A percentile compares a stretch with the other conserved stretches of the same genome.
Conservation (phyloP, 2,329 filamentous ascomycete genomes). For the Fusarium anguioides region DNA sequence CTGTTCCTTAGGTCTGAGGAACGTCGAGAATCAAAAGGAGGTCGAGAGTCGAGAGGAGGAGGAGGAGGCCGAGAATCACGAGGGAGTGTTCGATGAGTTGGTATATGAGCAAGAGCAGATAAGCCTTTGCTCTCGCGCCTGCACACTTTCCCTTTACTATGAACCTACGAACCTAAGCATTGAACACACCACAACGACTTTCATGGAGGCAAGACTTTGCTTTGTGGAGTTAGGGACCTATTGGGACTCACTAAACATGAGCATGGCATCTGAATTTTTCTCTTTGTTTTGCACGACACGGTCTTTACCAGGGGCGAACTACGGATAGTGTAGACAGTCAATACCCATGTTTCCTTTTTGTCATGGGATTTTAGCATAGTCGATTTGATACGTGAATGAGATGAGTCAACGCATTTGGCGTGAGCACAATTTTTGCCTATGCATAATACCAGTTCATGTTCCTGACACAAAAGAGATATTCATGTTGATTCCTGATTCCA, state of each 20-base stretch:
- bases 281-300: slow-evolving; percentile 32
- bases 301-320: slow-evolving; percentile 41
- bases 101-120: slow-evolving; percentile 9
- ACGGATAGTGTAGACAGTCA: slow-evolving; percentile 44
- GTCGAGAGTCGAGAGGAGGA: slow-evolving; percentile 20
- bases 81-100: slow-evolving; percentile 32
- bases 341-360: slow-evolving; percentile 48
- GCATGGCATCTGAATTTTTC: slow-evolving; percentile 37
- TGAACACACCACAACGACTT: slow-evolving; percentile 35
- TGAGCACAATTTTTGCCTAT: neutral
- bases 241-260: slow-evolving; percentile 37
- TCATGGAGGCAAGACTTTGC: slow-evolving; percentile 36
- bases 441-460: neutral
- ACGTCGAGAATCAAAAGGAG: slow-evolving; percentile 36
- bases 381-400: slow-evolving; percentile 11
- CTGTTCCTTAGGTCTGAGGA: slow-evolving; percentile 64
- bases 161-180: slow-evolving; percentile 28
- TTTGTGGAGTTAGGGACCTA: slow-evolving; percentile 43
- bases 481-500: slow-evolving; percentile 26
- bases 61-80: slow-evolving; percentile 33
- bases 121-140: slow-evolving; percentile 18
- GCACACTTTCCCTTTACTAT: slow-evolving; percentile 15
- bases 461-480: slow-evolving; percentile 33
- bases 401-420: neutral
- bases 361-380: slow-evolving; percentile 16